Base-by-base conservation (phyloP, 495 filamentous ascomycete genomes). In the Baudoinia panamericana region DNA sequence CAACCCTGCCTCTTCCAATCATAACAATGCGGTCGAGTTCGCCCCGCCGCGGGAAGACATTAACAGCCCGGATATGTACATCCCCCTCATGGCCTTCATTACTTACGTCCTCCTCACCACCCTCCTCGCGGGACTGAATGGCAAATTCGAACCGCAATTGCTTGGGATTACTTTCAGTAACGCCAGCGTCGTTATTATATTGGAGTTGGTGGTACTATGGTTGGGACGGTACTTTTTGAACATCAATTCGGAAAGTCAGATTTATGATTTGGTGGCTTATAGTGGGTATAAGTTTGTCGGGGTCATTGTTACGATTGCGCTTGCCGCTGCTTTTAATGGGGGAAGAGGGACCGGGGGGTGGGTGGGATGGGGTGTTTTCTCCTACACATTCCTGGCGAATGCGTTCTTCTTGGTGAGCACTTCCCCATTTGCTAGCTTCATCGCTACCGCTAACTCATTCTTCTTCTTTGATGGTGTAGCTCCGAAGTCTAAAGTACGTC, bases 31-130 rank as follows among this genome's bases (percentile, higher is more conserved):
- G 81, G 80, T 78, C 30, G 82, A 82, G 72, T 96, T 84, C 62
- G 71, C 95, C 6, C 86, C 90, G 8, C 90, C 90, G n/a, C 72
- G 88, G 34, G 88, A 96, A 56, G 90, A 99, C 57, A 69, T 95
- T 58, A 99, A 99, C 61, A 87, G 84, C 33, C 90, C 92, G 4
- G 90, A 99, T 64, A 93, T 96, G 84, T 99, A 99, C 69, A 96
- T 99, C 50, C 90, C 90, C 21, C 69, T 80, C 52, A 85, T 85
- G 80, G 87, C 90, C 4, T 66, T 99, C 36, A 84, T 96, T 31
- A 99, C 92, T 16, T 99, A 99, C 63, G 90, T 96, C 51, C 81
- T 96, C 16, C 69, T 99, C 11, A 84, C 80, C 17, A 83, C 86
- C 2, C 68, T 96, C 22, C 66, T 96, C 42, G 87, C 90, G 20